Conservation (phyloP, 257 asterid genomes). For the Eustoma russellianum region DNA sequence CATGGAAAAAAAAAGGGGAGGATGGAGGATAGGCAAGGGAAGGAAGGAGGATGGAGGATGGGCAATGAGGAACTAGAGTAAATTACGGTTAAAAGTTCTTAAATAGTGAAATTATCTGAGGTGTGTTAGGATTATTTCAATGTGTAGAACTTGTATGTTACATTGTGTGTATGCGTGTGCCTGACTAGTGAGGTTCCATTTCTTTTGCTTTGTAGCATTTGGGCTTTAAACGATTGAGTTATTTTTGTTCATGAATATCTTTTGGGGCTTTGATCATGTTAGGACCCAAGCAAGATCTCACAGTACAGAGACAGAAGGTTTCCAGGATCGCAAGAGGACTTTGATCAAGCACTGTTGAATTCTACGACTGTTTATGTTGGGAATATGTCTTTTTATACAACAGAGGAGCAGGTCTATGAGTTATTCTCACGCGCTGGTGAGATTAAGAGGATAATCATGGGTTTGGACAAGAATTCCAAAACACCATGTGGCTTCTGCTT, state of each 20-base stretch:
- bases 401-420: conserved; percentile 98
- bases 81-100: too few relatives aligned
- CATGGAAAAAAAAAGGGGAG: too few relatives aligned
- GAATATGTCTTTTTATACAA: conserved; percentile 92
- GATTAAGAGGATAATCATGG: conserved; percentile 88
- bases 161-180: too few relatives aligned
- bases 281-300: conserved; percentile 84
- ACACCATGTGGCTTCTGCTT: conserved; percentile 99
- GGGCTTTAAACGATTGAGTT: neutral
- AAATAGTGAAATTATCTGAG: too few relatives aligned
- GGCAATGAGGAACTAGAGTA: too few relatives aligned
- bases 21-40: too few relatives aligned
- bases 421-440: conserved; percentile 87
- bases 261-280: conserved; percentile 4
- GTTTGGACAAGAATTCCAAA: conserved; percentile 84
- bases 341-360: conserved; percentile 62
- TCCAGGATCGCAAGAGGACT: conserved; percentile 84
- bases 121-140: too few relatives aligned
- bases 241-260: neutral
- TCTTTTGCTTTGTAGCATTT: neutral
- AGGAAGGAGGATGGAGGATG: too few relatives aligned
- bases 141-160: too few relatives aligned
- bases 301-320: conserved; percentile 93
- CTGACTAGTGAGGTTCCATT: neutral
- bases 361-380: conserved; percentile 79